These are phyloP conservation scores for Pseudogymnoascus destructans DNA, from an alignment of 2,329 filamentous ascomycete genomes.

Conservation along the genomic window DNA sequence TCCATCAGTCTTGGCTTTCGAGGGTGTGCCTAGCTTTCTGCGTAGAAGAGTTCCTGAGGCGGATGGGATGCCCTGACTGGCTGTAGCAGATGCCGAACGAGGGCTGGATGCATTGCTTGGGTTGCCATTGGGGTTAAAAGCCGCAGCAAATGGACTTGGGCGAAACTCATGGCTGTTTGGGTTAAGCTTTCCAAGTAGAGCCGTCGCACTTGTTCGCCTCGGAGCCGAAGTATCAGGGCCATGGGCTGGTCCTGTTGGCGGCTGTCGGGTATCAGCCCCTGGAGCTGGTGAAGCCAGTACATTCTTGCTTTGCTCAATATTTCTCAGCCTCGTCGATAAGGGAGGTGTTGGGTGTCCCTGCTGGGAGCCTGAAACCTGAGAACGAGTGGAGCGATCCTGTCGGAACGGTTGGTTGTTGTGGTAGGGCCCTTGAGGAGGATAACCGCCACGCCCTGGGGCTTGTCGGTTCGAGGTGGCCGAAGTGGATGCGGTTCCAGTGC, in stretches of 20 bases:
- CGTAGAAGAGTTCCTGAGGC: slow-evolving; percentile 42
- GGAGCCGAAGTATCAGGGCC: slow-evolving; percentile 38
- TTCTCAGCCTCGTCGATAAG: slow-evolving; percentile 21
- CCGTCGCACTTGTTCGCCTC: slow-evolving; percentile 39
- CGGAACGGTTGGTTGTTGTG: slow-evolving; percentile 26
- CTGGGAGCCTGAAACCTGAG: slow-evolving; percentile 13
- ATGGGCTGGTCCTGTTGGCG: slow-evolving; percentile 61
- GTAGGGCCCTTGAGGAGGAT: slow-evolving; percentile 31
- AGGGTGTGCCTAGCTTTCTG: slow-evolving; percentile 54
- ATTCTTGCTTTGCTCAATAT: slow-evolving; percentile 16
- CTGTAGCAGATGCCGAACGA: slow-evolving; percentile 35
- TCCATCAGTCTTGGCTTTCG: slow-evolving; percentile 40
- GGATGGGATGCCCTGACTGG: slow-evolving; percentile 25
- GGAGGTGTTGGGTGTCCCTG: slow-evolving; percentile 12
- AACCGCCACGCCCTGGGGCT: slow-evolving; percentile 24
- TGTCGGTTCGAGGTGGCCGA: slow-evolving; percentile 20
- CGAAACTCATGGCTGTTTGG: slow-evolving; percentile 67
- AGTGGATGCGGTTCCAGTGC: slow-evolving; percentile 29
- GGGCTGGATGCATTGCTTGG: slow-evolving; percentile 60
- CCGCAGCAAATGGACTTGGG: slow-evolving; percentile 65
- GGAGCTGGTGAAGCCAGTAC: slow-evolving; percentile 25
- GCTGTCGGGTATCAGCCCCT: slow-evolving; percentile 52
- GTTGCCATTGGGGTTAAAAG: slow-evolving; percentile 60
- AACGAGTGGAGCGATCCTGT: slow-evolving; percentile 17
- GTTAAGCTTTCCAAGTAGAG: slow-evolving; percentile 45